Evolutionary conservation across 176 grass and related monocot species (phyloP).

Genomic region (Eleusine indica): DNA sequence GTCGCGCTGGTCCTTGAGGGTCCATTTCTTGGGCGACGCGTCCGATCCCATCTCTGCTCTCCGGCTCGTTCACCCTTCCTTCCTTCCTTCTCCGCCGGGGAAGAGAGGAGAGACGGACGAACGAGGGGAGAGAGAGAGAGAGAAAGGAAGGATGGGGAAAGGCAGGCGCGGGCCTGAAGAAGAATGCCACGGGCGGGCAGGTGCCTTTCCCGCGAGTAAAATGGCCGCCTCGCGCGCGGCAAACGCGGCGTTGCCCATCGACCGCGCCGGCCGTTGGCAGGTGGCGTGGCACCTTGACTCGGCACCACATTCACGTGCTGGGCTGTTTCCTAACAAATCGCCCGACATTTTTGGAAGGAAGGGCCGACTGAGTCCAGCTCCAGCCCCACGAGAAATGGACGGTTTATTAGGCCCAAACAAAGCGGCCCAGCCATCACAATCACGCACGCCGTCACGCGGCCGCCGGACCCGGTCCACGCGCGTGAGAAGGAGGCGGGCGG

Average conservation of each 20-base stretch:
- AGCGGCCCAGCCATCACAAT: neutral
- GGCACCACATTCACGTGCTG: neutral
- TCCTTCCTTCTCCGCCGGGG: neutral
- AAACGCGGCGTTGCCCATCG: constrained; percentile 30
- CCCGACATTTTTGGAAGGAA: neutral
- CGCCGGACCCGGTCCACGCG: constrained; percentile 28
- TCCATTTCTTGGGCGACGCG: constrained; percentile 46
- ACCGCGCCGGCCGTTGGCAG: neutral
- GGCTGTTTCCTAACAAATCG: neutral
- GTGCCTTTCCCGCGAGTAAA: constrained; percentile 1
- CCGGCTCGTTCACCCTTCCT: neutral
- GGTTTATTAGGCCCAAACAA: neutral
- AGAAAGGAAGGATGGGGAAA: too few species aligned
- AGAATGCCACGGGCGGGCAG: constrained; percentile 1
- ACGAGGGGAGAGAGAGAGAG: neutral
- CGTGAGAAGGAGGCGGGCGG: neutral
- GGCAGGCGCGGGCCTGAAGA: neutral
- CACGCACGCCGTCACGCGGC: neutral
- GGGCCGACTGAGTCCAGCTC: too few species aligned
- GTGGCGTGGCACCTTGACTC: neutral
- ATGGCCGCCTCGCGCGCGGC: constrained; percentile 1
- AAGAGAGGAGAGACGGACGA: neutral
- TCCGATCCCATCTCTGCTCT: constrained; percentile 43
- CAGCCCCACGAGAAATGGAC: neutral
- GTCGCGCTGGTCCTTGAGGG: constrained; percentile 54